Base-by-base conservation (phyloP, 1,284 basidiomycete genomes). In the Hemileia vastatrix region DNA sequence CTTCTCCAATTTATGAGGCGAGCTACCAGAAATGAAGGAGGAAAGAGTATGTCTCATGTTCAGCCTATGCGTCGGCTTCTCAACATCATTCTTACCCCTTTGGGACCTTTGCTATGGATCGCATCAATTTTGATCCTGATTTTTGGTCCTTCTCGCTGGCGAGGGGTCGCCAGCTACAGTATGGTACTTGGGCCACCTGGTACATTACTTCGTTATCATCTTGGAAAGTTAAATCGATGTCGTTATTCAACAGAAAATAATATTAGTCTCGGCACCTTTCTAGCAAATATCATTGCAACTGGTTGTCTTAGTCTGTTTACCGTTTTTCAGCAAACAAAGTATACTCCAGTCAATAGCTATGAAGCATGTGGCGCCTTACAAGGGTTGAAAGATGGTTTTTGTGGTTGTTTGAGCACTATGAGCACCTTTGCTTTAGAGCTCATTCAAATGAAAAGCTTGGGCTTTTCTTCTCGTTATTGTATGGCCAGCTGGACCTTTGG, bases 391-490 rank as follows among this genome's bases (percentile, higher is more conserved):
- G 88, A 96, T 71, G 95, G 95, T 2, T 96, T 92, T 72, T 97
- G 93, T 73, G 95, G 93, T 6, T 92, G 90, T 77, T 79, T 98
- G 67, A 93, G 87, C 3, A 99, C 95, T 0, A 82, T 99, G 65
- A 92, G 88, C 77, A 98, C 93, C 9, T 94, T 97, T 73, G 86
- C 84, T 1, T 85, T 86, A 2, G 95, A 99, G 75, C 77, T 90
- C 33, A 76, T 80, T 5, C 81, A 82, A 2, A 77, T 95, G 57
- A 78, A 54, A 73, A 72, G 74, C 8, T 36, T 4, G 71, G 69
- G 80, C 70, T 82, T 81, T 68, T 82, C 83, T 27, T 84, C 82
- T 78, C 70, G 83, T 40, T 96, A 96, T 75, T 83, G 82, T 19
- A 66, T 81, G 1, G 70, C 83, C 44, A 92, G 88, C 69, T 86